Evolutionary conservation across 257 asterid genomes (phyloP).

Genomic region (Primulina eburnea): DNA sequence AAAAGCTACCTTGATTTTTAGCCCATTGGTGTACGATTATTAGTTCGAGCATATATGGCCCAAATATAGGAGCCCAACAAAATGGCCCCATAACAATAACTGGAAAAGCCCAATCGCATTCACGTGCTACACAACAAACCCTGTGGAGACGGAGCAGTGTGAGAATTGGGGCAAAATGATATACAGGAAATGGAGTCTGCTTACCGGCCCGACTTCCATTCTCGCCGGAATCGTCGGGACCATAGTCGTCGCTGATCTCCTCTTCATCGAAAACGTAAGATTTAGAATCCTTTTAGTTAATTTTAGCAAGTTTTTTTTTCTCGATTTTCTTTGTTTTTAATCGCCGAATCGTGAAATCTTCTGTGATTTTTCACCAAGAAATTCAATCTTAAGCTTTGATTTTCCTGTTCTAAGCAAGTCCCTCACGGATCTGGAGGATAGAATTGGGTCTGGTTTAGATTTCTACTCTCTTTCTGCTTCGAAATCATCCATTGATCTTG

Average conservation of each 20-base stretch:
- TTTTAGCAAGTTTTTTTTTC: not conserved
- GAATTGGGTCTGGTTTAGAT: not conserved
- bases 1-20: too few species aligned
- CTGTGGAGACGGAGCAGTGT: not conserved
- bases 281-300: not conserved
- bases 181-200: constrained; percentile 76
- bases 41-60: not conserved
- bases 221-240: constrained; percentile 59
- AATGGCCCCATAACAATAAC: too few species aligned
- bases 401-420: not conserved
- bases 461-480: not conserved
- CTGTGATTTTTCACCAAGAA: not conserved
- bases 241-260: constrained; percentile 55
- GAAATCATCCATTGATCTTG: not conserved
- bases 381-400: not conserved
- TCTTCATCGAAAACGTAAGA: constrained; percentile 60
- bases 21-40: too few species aligned
- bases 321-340: not conserved
- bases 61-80: not conserved
- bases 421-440: constrained; percentile 17
- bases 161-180: constrained; percentile 44
- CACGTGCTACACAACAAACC: not conserved
- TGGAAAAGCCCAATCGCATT: not conserved
- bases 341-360: not conserved
- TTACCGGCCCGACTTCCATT: constrained; percentile 62